These are phyloP conservation scores for Henckelia pumila DNA, from an alignment of 257 asterid genomes.

Conservation along the genomic window DNA sequence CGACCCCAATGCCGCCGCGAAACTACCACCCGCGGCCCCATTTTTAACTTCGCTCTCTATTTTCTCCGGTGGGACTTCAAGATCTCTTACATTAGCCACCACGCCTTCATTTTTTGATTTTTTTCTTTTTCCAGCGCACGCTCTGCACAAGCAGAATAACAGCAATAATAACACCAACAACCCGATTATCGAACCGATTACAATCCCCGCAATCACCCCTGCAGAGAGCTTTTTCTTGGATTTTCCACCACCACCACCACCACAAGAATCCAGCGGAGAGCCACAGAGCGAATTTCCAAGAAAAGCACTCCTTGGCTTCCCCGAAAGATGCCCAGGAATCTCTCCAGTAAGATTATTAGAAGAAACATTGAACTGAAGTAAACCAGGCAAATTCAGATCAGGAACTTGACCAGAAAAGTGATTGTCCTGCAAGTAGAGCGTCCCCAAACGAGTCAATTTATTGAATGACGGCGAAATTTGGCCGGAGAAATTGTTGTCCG, in stretches of 20 bases:
- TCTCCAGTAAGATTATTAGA: slow-evolving; percentile 56
- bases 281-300: slow-evolving; percentile 78
- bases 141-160: slow-evolving; percentile 49
- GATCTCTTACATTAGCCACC: slow-evolving; percentile 36
- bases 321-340: slow-evolving; percentile 58
- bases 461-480: slow-evolving; percentile 48
- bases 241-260: slow-evolving; percentile 20
- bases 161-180: slow-evolving; percentile 46
- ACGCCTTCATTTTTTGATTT: slow-evolving; percentile 38
- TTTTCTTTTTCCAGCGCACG: slow-evolving; percentile 28
- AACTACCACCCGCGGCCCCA: slow-evolving; percentile 40
- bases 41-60: slow-evolving; percentile 26
- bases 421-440: slow-evolving; percentile 70
- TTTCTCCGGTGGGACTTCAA: slow-evolving; percentile 44
- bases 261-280: slow-evolving; percentile 54
- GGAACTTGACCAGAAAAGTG: slow-evolving; percentile 67
- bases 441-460: slow-evolving; percentile 68
- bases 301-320: slow-evolving; percentile 48
- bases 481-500: slow-evolving; percentile 74
- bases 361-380: slow-evolving; percentile 71
- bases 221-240: slow-evolving; percentile 63
- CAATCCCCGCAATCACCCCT: slow-evolving; percentile 89
- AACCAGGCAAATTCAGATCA: slow-evolving; percentile 44
- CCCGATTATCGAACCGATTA: slow-evolving; percentile 61
- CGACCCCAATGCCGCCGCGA: slow-evolving; percentile 42